Evolutionary conservation across 345 rosid genomes (phyloP).

Genomic region (Draba incana): DNA sequence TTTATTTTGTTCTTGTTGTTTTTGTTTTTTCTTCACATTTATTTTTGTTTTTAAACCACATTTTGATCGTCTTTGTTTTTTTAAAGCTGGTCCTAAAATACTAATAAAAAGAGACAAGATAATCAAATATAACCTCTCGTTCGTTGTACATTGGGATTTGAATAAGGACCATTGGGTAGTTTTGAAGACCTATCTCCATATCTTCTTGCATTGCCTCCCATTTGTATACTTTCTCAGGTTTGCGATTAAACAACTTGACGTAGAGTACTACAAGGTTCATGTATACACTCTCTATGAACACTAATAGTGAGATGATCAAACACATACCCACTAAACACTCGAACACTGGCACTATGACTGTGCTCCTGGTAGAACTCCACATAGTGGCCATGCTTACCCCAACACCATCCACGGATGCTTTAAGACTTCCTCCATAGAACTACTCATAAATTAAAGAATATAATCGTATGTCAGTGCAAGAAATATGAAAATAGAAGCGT

Average conservation of each 20-base stretch:
- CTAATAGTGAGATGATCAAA: slow-evolving; percentile 50
- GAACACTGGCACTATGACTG: slow-evolving; percentile 45
- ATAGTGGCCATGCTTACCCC: slow-evolving; percentile 27
- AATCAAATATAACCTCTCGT: slow-evolving; percentile 15
- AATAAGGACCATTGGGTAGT: slow-evolving; percentile 34
- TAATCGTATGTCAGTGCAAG: neutral
- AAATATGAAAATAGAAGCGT: neutral
- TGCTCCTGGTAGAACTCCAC: slow-evolving; percentile 40
- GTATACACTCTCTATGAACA: slow-evolving; percentile 50
- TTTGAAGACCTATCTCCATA: slow-evolving; percentile 46
- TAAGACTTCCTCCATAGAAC: slow-evolving; percentile 19
- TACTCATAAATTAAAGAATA: neutral
- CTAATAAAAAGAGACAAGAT: neutral
- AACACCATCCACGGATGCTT: slow-evolving; percentile 13
- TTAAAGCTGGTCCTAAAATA: neutral
- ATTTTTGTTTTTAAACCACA: neutral
- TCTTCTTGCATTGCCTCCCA: slow-evolving; percentile 50
- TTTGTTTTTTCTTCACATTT: no score
- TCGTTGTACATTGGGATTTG: slow-evolving; percentile 40
- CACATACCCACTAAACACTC: slow-evolving; percentile 43
- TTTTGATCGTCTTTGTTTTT: neutral
- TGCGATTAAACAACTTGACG: slow-evolving; percentile 44
- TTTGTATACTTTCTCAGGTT: slow-evolving; percentile 48
- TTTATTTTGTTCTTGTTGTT: no score
- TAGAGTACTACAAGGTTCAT: slow-evolving; percentile 51